Evolutionary conservation across 2,329 filamentous ascomycete species (phyloP), one percentile per base, ranked within the genome.

Genomic region (Fusarium haematococcum): DNA sequence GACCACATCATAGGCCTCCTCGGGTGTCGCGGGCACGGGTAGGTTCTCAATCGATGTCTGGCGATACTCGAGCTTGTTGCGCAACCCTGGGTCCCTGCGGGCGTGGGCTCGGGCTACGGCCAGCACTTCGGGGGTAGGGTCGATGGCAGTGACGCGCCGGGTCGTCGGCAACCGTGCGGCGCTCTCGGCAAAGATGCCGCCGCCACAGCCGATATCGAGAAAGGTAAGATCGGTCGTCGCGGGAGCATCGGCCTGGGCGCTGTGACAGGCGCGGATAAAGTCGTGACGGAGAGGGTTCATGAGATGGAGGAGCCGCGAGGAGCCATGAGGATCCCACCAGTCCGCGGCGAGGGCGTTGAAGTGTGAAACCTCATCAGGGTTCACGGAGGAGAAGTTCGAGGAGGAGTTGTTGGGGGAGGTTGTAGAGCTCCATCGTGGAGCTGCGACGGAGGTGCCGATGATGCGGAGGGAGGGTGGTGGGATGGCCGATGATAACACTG

Each of bases 281-380:
- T 95, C 92, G 85, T 98, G 95, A 37, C 97, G 95, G 54, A 98
- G 90, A 2, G 97, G 97, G 85, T 99, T 98, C 96, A 99, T 98
- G 76, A 98, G 92, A 84, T 99, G 97, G 3, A 99, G 91, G 68
- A 98, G 91, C 43, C 96, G 91, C 5, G 95, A 98, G 8, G 96
- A 93, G 61, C 97, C 97, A 80, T 98, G 92, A 2, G 96, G 94
- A 84, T 98, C 95, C 97, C 97, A 99, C 97, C 97, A 99, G 79
- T 93, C 93, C 75, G 94, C 94, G 75, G 97, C 97, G 79, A 99
- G 94, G 73, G 91, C 91, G 80, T 95, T 95, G 89, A 99, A 99
- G 86, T 99, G 97, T 20, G 93, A 94, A 74, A 99, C 91, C 86
- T 99, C 96, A 75, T 92, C 90, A 63, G 94, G 90, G 79, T 97